Evolutionary conservation across 495 filamentous ascomycete species (phyloP).

Genomic region (Hamigera avellanea): DNA sequence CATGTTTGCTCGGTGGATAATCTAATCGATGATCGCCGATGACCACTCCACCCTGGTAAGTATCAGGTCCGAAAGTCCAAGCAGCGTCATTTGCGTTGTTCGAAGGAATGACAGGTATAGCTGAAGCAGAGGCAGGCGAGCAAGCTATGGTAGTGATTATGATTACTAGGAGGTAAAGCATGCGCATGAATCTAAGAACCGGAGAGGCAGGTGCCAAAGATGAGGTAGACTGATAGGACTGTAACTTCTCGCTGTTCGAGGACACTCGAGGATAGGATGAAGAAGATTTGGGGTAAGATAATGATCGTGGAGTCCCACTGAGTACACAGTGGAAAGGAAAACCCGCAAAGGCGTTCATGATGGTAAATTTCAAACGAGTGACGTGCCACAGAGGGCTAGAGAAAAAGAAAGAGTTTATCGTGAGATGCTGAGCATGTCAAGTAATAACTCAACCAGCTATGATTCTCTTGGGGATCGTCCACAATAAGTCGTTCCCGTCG

Average conservation of each 20-base stretch:
- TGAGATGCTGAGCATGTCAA: not conserved
- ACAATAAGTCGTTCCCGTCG: too few species aligned
- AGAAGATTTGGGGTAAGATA: not conserved
- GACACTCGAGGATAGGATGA: not conserved
- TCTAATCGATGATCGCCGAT: too few species aligned
- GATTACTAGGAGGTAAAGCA: not conserved
- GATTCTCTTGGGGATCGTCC: too few species aligned
- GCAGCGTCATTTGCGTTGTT: not conserved
- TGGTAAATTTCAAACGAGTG: not conserved
- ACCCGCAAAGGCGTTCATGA: not conserved
- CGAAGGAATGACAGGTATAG: not conserved
- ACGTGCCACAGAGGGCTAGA: not conserved
- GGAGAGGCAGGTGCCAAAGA: not conserved
- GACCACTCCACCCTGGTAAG: too few species aligned
- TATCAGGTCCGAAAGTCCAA: too few species aligned
- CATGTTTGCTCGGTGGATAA: too few species aligned
- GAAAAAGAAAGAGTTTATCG: not conserved
- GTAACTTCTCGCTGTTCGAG: not conserved
- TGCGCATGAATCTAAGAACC: not conserved
- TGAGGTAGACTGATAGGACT: not conserved
- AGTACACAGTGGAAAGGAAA: not conserved
- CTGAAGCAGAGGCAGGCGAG: not conserved
- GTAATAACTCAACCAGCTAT: not conserved
- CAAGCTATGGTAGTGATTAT: not conserved
- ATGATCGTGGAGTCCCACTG: not conserved